phyloP scores from a whole-genome alignment of 2,329 filamentous ascomycete species.

The Aspergillus quadricinctus region DNA sequence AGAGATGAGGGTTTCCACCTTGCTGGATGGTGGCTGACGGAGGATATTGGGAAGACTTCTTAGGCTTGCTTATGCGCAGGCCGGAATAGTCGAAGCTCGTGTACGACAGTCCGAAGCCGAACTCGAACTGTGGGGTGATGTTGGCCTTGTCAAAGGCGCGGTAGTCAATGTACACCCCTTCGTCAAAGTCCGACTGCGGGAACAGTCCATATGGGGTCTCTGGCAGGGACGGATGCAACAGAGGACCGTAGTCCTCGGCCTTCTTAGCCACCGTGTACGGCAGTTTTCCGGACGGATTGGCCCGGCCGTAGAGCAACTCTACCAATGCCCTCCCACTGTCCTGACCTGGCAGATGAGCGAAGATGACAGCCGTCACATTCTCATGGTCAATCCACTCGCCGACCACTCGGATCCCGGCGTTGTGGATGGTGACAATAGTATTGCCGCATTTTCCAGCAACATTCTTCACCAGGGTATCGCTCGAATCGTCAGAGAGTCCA shows the following conservation, averaged over 20 bases:
- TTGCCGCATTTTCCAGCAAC: constrained; percentile 58
- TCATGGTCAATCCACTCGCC: constrained; percentile 55
- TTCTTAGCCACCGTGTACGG: constrained; percentile 59
- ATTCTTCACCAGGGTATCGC: constrained; percentile 53
- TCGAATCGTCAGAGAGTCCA: constrained; percentile 35
- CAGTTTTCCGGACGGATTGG: constrained; percentile 55
- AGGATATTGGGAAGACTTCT: constrained; percentile 6
- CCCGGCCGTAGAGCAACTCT: constrained; percentile 55
- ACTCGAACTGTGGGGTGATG: constrained; percentile 35
- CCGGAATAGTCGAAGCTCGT: constrained; percentile 20
- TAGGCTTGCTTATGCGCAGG: constrained; percentile 5
- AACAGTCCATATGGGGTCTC: constrained; percentile 15
- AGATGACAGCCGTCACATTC: constrained; percentile 62
- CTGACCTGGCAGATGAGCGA: constrained; percentile 62
- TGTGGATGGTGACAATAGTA: constrained; percentile 63
- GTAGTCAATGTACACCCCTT: constrained; percentile 53
- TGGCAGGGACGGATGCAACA: constrained; percentile 13
- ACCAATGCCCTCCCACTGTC: constrained; percentile 56
- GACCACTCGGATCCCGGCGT: constrained; percentile 57
- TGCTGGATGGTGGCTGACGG: constrained; percentile 39
- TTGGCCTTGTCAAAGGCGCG: constrained; percentile 45
- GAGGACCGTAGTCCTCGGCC: constrained; percentile 51
- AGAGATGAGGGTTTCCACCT: constrained; percentile 53
- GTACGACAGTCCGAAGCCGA: constrained; percentile 35
- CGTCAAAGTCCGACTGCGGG: constrained; percentile 41